Conservation (phyloP, 148 eudicot genomes). For the Rhododendron henanense region DNA sequence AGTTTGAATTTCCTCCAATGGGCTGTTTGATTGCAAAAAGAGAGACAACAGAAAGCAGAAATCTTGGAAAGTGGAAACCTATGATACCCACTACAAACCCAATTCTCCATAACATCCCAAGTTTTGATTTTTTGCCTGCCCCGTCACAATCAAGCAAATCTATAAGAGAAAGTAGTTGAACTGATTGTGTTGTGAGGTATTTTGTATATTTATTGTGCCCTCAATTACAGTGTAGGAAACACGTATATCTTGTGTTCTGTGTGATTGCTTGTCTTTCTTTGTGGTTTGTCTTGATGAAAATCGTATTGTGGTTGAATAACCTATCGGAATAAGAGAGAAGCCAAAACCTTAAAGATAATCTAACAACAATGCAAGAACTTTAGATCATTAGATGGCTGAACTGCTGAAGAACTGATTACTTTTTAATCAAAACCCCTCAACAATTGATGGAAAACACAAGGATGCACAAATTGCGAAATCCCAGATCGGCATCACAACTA, state of each 20-base stretch:
- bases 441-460: neutral
- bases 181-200: neutral
- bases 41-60: neutral
- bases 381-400: neutral
- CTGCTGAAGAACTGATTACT: neutral
- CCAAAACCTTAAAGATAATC: neutral
- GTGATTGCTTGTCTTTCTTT: neutral
- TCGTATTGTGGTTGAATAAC: neutral
- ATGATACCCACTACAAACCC: neutral
- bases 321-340: neutral
- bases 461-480: neutral
- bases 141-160: neutral
- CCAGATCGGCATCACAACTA: neutral
- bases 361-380: neutral
- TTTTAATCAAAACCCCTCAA: neutral
- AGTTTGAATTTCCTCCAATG: neutral
- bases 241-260: neutral
- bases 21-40: neutral
- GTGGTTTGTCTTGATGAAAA: neutral
- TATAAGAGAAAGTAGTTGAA: neutral
- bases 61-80: slow-evolving; percentile 9
- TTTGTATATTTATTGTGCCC: neutral
- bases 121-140: neutral
- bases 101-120: neutral
- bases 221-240: neutral